phyloP scores from a whole-genome alignment of 305 asterid genomes.

The Fraxinus latifolia region DNA sequence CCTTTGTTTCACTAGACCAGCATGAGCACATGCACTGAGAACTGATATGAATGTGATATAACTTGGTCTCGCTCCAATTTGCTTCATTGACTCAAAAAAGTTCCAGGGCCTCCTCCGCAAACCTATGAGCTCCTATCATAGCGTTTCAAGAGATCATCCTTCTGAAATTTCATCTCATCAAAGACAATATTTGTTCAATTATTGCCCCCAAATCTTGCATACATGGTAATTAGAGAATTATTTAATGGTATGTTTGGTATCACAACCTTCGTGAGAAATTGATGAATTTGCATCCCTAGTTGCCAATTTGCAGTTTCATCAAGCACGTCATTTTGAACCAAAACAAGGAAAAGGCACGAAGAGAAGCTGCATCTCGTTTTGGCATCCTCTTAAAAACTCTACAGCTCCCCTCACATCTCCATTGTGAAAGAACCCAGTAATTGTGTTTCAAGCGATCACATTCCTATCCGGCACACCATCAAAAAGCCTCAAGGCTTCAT shows the following conservation, averaged over 20 bases:
- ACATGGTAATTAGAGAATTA: conserved; percentile 83
- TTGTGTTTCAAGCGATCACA: conserved; percentile 73
- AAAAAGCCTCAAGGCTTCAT: conserved; percentile 59
- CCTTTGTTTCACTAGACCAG: conserved; percentile 72
- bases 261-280: conserved; percentile 48
- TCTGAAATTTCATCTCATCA: conserved; percentile 46
- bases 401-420: conserved; percentile 54
- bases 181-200: conserved; percentile 54
- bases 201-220: conserved; percentile 75
- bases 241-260: conserved; percentile 66
- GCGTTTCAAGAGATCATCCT: conserved; percentile 83
- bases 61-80: conserved; percentile 50
- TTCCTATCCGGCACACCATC: conserved; percentile 54
- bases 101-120: conserved; percentile 59
- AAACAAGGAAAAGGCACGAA: conserved; percentile 63
- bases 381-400: conserved; percentile 67
- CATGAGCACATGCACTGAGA: conserved; percentile 74
- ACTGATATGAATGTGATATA: conserved; percentile 73
- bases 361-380: conserved; percentile 57
- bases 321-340: conserved; percentile 55
- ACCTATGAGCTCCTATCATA: conserved; percentile 59
- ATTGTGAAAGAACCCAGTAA: conserved; percentile 64
- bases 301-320: conserved; percentile 50
- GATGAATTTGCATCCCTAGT: conserved; percentile 77
- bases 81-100: conserved; percentile 71